Evolutionary conservation across 2,329 filamentous ascomycete genomes (phyloP), one percentile per base, ranked within the genome.

Genomic region (Atkinsonella hypoxylon): DNA sequence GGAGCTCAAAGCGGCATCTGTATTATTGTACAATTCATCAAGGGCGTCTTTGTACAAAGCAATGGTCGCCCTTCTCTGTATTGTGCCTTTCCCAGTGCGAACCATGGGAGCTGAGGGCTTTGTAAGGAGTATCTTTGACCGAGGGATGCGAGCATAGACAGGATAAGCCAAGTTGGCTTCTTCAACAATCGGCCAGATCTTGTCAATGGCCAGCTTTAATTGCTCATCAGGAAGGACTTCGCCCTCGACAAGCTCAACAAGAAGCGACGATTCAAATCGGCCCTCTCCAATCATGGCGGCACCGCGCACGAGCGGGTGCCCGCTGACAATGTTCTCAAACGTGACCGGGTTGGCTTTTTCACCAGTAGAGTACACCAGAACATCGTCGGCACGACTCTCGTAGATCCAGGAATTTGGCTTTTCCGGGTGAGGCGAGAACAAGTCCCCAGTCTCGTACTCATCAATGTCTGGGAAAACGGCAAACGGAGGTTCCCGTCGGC

Each of bases 21-120:
- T 26, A 7, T 45, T n/a, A 41, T 48, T 18, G 17, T 54, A 59
- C 0, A 56, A 17, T 3, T 10, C 36, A 10, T 55, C 48, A 11
- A 57, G 26, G 10, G 57, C 51, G 0, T 45, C 17, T 2, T 31
- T 22, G 18, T 61, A 57, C 10, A 38, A 8, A 1, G 50, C 46
- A n/a, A 58, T 15, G 0, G 57, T 57, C 18, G 45, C 13, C 8
- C 51, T 53, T 3, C 58, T 52, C 32, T 53, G 49, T 6, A 53
- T 20, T 10, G 48, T 53, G 7, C 52, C 52, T 22, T 54, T 54
- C 4, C 17, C 49, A 7, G 52, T 47, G 34, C 52, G 47, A 10
- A 34, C 26, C 45, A 53, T 51, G 4, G 48, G 51, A 15, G 17
- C 38, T 1, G 43, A 40, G 22, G 45, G 22, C 17, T 46, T 40